Conservation (phyloP, 148 eudicot species). For the Rhododendron ovatum region DNA sequence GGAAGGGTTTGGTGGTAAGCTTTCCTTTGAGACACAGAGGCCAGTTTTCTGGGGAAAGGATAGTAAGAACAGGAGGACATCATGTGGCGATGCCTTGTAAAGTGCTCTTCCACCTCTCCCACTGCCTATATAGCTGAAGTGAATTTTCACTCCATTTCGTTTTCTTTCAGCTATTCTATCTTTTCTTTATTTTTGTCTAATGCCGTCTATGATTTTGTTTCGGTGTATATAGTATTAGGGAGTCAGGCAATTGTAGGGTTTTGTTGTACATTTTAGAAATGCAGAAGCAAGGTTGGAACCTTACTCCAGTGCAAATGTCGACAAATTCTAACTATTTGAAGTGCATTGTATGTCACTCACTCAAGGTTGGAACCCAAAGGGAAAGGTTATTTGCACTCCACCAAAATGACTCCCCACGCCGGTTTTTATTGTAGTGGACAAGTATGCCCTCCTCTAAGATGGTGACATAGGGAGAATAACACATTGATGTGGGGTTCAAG, state of each 20-base stretch:
- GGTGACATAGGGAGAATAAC: too few species aligned
- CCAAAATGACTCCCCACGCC: neutral
- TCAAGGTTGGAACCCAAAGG: neutral
- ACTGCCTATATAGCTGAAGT: neutral
- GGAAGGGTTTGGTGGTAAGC: slow-evolving; percentile 33
- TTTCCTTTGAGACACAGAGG: slow-evolving; percentile 36
- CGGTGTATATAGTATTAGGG: slow-evolving; percentile 3
- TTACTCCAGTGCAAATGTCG: neutral
- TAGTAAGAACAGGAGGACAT: slow-evolving; percentile 29
- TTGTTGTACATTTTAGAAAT: neutral
- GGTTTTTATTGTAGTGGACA: neutral
- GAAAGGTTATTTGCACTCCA: neutral
- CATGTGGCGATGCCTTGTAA: slow-evolving; percentile 18
- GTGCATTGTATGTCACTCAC: neutral
- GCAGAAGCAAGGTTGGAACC: neutral
- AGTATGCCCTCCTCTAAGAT: neutral
- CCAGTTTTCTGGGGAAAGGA: slow-evolving; percentile 38
- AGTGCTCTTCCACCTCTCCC: neutral
- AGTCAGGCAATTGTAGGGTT: neutral
- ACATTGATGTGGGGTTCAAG: neutral
- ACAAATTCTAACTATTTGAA: neutral
- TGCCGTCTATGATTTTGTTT: neutral
- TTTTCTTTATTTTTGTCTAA: neutral
- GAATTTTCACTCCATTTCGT: neutral
- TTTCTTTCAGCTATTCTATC: neutral